Evolutionary conservation across 2,329 filamentous ascomycete genomes (phyloP).

Genomic region (Aspergillus niger): DNA sequence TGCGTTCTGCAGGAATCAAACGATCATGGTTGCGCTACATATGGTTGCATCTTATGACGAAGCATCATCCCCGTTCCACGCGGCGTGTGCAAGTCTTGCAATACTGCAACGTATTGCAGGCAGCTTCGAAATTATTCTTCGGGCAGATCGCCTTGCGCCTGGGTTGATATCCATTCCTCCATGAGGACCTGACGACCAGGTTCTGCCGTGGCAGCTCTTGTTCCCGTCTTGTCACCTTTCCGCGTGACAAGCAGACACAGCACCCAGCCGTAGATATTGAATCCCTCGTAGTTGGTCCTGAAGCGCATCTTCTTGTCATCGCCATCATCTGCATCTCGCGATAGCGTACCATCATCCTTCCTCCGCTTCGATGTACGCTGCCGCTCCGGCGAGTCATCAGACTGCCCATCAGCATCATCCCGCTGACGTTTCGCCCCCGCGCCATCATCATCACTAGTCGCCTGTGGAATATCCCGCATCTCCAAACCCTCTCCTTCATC

Average conservation of each 20-base stretch:
- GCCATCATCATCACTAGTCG: slow-evolving; percentile 24
- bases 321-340: slow-evolving; percentile 41
- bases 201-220: slow-evolving; percentile 35
- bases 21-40: not conserved
- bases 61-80: not conserved
- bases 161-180: slow-evolving; percentile 88
- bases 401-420: slow-evolving; percentile 6
- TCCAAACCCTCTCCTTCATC: slow-evolving; percentile 54
- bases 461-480: slow-evolving; percentile 61
- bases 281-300: slow-evolving; percentile 89
- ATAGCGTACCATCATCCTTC: slow-evolving; percentile 36
- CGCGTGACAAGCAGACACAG: slow-evolving; percentile 86
- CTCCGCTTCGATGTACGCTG: slow-evolving; percentile 28
- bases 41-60: not conserved
- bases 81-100: not conserved
- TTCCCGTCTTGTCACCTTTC: slow-evolving; percentile 54
- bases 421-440: slow-evolving; percentile 11
- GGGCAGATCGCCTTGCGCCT: slow-evolving; percentile 49
- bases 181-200: slow-evolving; percentile 67
- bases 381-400: slow-evolving; percentile 18
- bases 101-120: not conserved
- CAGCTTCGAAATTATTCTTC: slow-evolving; percentile 33
- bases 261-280: slow-evolving; percentile 91
- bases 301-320: slow-evolving; percentile 91
- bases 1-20: not conserved